These are phyloP conservation scores for Lichtheimia ramosa DNA, from an alignment of 371 early-diverging fungal species.

Conservation along the genomic window DNA sequence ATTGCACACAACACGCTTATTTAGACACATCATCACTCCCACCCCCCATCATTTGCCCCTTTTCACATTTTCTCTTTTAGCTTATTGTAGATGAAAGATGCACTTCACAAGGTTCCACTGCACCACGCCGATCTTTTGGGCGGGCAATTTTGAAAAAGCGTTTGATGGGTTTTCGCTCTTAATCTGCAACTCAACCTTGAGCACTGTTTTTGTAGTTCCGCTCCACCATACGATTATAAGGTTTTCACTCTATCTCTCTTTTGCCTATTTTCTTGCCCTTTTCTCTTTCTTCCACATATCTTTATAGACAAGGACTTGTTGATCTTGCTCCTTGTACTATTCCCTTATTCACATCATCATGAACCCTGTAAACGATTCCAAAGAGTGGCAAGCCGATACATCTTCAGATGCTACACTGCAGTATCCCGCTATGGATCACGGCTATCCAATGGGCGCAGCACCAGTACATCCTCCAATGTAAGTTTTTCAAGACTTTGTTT, in stretches of 20 bases:
- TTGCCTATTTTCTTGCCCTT: conserved; percentile 3
- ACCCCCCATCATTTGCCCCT: background rate
- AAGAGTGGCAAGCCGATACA: conserved; percentile 6
- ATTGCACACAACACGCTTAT: too few relatives aligned
- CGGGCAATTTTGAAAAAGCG: background rate
- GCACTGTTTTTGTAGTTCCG: conserved; percentile 1
- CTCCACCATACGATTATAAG: background rate
- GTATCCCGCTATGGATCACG: conserved; percentile 12
- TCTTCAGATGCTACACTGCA: conserved; percentile 4
- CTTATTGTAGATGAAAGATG: background rate
- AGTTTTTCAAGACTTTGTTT: background rate
- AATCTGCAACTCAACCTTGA: background rate
- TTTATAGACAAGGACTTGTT: too few relatives aligned
- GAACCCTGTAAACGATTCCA: conserved; percentile 11
- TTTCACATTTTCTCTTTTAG: background rate
- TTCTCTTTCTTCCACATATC: background rate
- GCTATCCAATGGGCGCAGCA: conserved; percentile 3
- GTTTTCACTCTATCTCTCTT: conserved; percentile 2
- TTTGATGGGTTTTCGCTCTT: background rate
- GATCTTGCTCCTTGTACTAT: background rate
- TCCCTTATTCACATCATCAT: background rate
- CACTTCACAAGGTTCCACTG: background rate
- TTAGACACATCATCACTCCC: too few relatives aligned
- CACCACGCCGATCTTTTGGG: conserved; percentile 2
- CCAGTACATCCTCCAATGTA: conserved; percentile 16